These are phyloP conservation scores for Carpinus viminea DNA, from an alignment of 306 rosid species.

Conservation along the genomic window DNA sequence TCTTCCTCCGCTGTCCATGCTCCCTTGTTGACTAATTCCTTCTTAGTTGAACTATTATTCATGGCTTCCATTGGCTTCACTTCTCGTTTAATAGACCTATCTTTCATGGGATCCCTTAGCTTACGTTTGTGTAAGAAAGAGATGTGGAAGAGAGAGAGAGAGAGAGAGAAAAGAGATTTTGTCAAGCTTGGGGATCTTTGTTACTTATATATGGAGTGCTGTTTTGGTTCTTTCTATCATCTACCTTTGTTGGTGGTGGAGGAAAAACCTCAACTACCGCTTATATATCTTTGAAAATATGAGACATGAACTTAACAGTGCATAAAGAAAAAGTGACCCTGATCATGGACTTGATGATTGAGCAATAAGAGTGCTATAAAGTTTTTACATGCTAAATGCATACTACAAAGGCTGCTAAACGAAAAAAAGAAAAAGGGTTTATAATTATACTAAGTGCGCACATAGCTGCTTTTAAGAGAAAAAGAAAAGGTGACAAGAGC, in stretches of 20 bases:
- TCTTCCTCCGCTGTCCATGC: conserved; percentile 69
- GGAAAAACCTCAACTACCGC: conserved; percentile 18
- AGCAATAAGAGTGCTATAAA: conserved; percentile 29
- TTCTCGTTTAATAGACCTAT: conserved; percentile 1
- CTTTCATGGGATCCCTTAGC: conserved; percentile 1
- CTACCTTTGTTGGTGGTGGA: conserved; percentile 29
- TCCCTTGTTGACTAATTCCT: conserved; percentile 46
- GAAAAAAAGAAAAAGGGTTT: neutral
- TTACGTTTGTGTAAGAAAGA: neutral
- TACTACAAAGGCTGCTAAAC: conserved; percentile 32
- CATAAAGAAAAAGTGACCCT: neutral
- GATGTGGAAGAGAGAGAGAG: neutral
- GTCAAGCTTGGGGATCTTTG: neutral
- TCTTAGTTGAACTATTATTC: conserved; percentile 14
- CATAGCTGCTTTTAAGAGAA: neutral
- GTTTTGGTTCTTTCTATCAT: conserved; percentile 4
- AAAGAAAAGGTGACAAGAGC: neutral
- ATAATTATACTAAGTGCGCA: conserved; percentile 28
- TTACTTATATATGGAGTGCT: neutral
- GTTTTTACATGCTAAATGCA: neutral
- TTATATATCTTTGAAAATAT: neutral
- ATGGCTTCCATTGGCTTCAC: conserved; percentile 21
- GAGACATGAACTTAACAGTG: neutral
- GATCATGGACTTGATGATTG: conserved; percentile 47
- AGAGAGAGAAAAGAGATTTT: conserved; percentile 6